Conservation (phyloP, 2,329 filamentous ascomycete genomes). For the Phoma sp. region DNA sequence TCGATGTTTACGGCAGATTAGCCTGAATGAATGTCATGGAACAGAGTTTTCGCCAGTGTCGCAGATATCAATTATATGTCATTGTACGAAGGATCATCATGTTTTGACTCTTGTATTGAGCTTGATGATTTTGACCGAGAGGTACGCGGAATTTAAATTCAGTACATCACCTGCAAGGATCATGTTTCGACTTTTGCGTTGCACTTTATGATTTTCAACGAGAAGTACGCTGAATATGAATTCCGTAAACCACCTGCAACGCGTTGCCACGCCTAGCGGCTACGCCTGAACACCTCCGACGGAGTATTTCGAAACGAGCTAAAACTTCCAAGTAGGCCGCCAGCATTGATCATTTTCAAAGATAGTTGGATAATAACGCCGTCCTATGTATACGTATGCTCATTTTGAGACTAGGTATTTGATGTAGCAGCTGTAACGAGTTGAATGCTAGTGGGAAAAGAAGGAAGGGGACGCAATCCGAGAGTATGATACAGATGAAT, state of each 20-base stretch:
- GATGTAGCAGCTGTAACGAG: background rate
- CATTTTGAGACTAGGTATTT: background rate
- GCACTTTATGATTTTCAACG: background rate
- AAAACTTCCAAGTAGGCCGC: background rate
- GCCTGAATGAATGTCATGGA: background rate
- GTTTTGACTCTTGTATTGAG: background rate
- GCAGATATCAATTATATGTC: too few relatives aligned
- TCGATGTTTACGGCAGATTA: background rate
- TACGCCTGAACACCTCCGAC: background rate
- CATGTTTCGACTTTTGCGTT: background rate
- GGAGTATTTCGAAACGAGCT: slow-evolving; percentile 9
- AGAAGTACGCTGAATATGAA: too few relatives aligned
- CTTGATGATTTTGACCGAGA: background rate
- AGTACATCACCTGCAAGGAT: too few relatives aligned
- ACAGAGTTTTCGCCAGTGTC: too few relatives aligned
- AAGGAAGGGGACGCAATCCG: too few relatives aligned
- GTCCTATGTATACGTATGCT: background rate
- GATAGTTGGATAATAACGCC: background rate
- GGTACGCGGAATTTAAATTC: too few relatives aligned
- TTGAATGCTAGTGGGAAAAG: too few relatives aligned
- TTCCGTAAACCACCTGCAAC: background rate
- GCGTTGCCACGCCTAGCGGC: background rate
- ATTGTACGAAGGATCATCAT: background rate
- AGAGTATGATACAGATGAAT: slow-evolving; percentile 4
- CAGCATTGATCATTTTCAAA: background rate